phyloP scores from a whole-genome alignment of 2,329 filamentous ascomycete species.

The Cytospora piceicola region DNA sequence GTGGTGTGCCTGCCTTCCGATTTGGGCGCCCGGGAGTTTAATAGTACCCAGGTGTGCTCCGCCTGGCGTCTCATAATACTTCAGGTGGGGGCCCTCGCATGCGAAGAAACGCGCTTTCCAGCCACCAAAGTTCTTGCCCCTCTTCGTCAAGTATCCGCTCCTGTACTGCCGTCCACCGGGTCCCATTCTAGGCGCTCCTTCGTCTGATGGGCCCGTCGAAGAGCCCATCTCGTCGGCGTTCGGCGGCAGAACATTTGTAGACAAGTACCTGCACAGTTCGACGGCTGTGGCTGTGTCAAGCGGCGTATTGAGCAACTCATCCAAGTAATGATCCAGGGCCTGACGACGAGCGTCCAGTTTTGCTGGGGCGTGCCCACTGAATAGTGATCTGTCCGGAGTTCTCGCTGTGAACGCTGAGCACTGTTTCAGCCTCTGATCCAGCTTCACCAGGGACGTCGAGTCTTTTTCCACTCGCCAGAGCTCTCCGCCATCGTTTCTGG shows the following conservation, averaged over 20 bases:
- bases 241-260: constrained; percentile 64
- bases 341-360: constrained; percentile 85
- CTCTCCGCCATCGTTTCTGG: constrained; percentile 74
- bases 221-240: constrained; percentile 60
- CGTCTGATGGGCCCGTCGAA: constrained; percentile 31
- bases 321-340: constrained; percentile 84
- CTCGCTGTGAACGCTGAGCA: constrained; percentile 72
- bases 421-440: constrained; percentile 81
- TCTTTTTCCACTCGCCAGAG: constrained; percentile 97
- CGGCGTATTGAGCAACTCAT: constrained; percentile 79
- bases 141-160: constrained; percentile 92
- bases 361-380: constrained; percentile 89
- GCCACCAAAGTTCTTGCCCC: constrained; percentile 97
- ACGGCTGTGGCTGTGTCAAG: constrained; percentile 77
- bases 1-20: constrained; percentile 84
- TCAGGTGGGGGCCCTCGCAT: constrained; percentile 66
- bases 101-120: constrained; percentile 85
- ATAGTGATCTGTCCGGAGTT: constrained; percentile 83
- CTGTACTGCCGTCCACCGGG: constrained; percentile 71
- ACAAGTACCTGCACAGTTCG: constrained; percentile 86
- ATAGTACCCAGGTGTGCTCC: constrained; percentile 92
- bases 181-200: constrained; percentile 48
- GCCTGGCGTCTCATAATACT: constrained; percentile 90
- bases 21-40: constrained; percentile 87
- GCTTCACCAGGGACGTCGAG: constrained; percentile 74